These are phyloP conservation scores for Helicocarpus griseus DNA, from an alignment of 2,329 filamentous ascomycete species.

Conservation along the genomic window DNA sequence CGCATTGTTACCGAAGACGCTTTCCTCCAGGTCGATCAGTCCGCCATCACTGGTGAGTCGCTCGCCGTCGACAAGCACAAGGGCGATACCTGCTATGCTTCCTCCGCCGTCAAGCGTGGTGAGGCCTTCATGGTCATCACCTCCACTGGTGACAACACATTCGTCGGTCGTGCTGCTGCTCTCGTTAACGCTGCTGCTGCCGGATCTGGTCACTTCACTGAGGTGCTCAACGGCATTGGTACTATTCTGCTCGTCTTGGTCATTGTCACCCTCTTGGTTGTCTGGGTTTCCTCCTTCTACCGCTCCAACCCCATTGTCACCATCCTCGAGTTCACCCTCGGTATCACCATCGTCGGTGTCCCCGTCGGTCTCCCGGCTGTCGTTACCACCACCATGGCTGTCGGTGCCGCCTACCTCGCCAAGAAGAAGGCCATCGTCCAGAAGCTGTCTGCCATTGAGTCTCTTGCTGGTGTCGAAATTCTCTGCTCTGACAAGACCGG, in stretches of 20 bases:
- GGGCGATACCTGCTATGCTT: constrained; percentile 71
- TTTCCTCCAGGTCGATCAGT: constrained; percentile 86
- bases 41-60: constrained; percentile 83
- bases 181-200: constrained; percentile 68
- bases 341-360: constrained; percentile 84
- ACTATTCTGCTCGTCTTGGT: constrained; percentile 71
- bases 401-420: constrained; percentile 81
- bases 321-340: constrained; percentile 76
- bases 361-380: constrained; percentile 88
- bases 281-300: constrained; percentile 84
- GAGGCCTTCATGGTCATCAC: constrained; percentile 75
- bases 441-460: constrained; percentile 86
- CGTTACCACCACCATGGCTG: constrained; percentile 90
- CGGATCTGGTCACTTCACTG: constrained; percentile 78
- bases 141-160: constrained; percentile 79
- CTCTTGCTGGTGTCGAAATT: constrained; percentile 83
- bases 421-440: constrained; percentile 91
- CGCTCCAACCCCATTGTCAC: constrained; percentile 68
- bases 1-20: constrained; percentile 74
- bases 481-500: constrained; percentile 93
- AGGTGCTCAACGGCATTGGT: constrained; percentile 80
- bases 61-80: constrained; percentile 83
- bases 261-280: constrained; percentile 66
- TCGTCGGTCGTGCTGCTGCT: constrained; percentile 79
- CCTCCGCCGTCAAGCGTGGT: constrained; percentile 83